phyloP scores from a whole-genome alignment of 441 rosid genomes.

The Jatropha multifida region DNA sequence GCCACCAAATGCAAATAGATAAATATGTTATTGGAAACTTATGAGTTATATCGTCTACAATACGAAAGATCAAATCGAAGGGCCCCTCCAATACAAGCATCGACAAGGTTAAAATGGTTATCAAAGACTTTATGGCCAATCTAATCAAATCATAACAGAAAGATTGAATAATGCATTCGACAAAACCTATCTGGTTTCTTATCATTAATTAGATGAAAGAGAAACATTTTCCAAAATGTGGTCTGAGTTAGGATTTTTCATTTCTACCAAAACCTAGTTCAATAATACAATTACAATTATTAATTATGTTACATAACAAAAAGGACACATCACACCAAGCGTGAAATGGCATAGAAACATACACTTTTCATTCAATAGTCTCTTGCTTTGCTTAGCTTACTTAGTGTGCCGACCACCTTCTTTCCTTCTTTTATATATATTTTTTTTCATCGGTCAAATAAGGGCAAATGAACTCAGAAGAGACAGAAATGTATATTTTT shows the following conservation, averaged over 20 bases:
- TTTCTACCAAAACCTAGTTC: slow-evolving; percentile 17
- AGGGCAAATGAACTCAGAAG: too few relatives aligned
- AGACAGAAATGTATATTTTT: too few relatives aligned
- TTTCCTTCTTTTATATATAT: neutral
- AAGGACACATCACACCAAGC: slow-evolving; percentile 25
- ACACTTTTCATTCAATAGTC: neutral
- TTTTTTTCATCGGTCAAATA: neutral
- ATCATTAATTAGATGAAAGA: neutral
- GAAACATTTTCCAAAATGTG: neutral
- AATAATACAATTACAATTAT: slow-evolving; percentile 12
- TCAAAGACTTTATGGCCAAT: slow-evolving; percentile 37
- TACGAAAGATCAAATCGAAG: slow-evolving; percentile 29
- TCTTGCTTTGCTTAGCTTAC: slow-evolving; percentile 11
- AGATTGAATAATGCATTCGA: slow-evolving; percentile 16
- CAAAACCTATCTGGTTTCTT: slow-evolving; percentile 7
- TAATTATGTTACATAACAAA: neutral
- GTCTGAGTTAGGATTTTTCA: neutral
- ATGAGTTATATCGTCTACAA: neutral
- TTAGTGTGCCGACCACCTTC: neutral
- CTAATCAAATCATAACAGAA: slow-evolving; percentile 35
- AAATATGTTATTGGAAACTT: neutral
- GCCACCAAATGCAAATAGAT: too few relatives aligned
- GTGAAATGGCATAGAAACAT: slow-evolving; percentile 16
- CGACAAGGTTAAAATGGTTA: slow-evolving; percentile 27
- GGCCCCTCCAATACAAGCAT: slow-evolving; percentile 21